These are phyloP conservation scores for Fusarium veterinarium DNA, from an alignment of 2,329 filamentous ascomycete genomes.

Conservation along the genomic window DNA sequence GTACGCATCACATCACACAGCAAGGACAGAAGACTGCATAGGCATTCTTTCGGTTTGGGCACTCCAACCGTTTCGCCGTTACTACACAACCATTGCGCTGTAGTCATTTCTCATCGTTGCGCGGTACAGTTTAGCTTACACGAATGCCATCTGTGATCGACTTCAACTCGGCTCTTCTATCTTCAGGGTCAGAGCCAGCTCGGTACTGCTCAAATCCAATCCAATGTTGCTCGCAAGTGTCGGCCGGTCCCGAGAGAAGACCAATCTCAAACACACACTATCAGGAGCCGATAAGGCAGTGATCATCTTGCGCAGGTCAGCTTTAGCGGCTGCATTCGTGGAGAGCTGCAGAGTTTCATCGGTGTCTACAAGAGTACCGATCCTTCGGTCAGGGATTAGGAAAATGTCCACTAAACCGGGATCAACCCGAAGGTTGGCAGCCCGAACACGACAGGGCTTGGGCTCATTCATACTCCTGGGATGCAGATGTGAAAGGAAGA, in stretches of 20 bases:
- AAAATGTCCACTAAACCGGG: constrained; percentile 23
- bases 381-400: constrained; percentile 40
- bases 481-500: neutral
- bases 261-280: constrained; percentile 26
- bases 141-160: neutral
- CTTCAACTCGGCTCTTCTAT: constrained; percentile 24
- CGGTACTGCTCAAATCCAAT: constrained; percentile 35
- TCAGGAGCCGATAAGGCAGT: constrained; percentile 36
- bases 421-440: constrained; percentile 24
- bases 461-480: neutral
- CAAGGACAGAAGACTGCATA: neutral
- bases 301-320: constrained; percentile 37
- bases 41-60: neutral
- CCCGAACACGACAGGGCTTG: constrained; percentile 18
- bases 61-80: neutral
- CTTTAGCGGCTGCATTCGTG: constrained; percentile 29
- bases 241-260: constrained; percentile 41
- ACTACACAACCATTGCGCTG: neutral
- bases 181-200: constrained; percentile 9
- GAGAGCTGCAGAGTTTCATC: constrained; percentile 40
- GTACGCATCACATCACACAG: constrained; percentile 19
- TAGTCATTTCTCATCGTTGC: neutral
- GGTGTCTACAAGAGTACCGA: constrained; percentile 38
- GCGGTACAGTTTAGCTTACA: neutral
- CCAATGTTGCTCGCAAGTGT: constrained; percentile 34